Evolutionary conservation across 495 filamentous ascomycete species (phyloP).

Genomic region (Lasiosphaeria hispida): DNA sequence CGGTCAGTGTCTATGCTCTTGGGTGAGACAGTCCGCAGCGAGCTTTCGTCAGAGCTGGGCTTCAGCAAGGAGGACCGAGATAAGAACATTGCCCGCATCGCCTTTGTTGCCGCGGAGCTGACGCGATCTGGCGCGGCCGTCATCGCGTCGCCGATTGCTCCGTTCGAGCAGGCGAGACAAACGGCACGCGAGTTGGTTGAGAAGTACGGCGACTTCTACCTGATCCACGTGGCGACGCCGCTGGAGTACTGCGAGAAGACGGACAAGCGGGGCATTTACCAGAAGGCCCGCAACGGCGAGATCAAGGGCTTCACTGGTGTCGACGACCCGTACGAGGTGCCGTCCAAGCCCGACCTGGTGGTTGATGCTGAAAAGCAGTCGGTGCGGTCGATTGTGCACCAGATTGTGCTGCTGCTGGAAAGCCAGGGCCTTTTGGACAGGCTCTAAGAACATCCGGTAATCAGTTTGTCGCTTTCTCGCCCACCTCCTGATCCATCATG

Average conservation of each 20-base stretch:
- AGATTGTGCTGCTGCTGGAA: conserved; percentile 93
- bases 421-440: conserved; percentile 76
- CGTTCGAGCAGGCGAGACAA: conserved; percentile 73
- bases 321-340: conserved; percentile 93
- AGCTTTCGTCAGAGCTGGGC: conserved; percentile 91
- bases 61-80: conserved; percentile 92
- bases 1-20: conserved; percentile 90
- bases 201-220: conserved; percentile 86
- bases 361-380: conserved; percentile 83
- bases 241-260: conserved; percentile 92
- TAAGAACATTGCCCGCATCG: conserved; percentile 93
- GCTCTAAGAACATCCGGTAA: conserved; percentile 29
- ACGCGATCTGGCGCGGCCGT: conserved; percentile 91
- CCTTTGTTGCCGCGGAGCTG: conserved; percentile 92
- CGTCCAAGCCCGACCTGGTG: conserved; percentile 74
- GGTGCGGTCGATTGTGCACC: conserved; percentile 91
- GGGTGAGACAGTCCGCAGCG: conserved; percentile 90
- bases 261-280: conserved; percentile 90
- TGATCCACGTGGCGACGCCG: conserved; percentile 90
- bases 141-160: conserved; percentile 96
- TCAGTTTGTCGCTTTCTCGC: too few species aligned
- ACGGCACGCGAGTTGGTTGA: conserved; percentile 79
- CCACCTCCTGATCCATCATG: too few species aligned
- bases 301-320: conserved; percentile 99
- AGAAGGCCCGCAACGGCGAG: conserved; percentile 78